phyloP scores from a whole-genome alignment of 2,329 filamentous ascomycete species.

The Botrytis hyacinthi region DNA sequence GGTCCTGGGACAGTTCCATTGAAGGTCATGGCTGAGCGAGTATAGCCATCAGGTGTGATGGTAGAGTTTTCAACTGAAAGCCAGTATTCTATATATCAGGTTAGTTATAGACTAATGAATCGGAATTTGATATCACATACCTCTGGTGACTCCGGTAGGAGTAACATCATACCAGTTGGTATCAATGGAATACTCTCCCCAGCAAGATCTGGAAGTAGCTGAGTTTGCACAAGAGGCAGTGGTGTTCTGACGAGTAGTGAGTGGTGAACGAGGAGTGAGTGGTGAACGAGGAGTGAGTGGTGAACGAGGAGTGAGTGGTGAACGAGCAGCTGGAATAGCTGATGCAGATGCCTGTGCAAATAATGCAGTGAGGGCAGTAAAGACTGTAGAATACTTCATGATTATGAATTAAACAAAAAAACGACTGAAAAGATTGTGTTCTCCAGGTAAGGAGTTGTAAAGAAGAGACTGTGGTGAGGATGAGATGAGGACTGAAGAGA shows the following conservation, averaged over 20 bases:
- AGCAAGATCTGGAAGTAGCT: slow-evolving; percentile 37
- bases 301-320: slow-evolving; percentile 24
- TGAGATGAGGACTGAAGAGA: slow-evolving; percentile 5
- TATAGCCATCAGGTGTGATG: slow-evolving; percentile 42
- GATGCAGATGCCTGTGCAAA: slow-evolving; percentile 27
- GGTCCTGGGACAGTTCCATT: slow-evolving; percentile 42
- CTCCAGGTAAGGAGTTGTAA: background rate
- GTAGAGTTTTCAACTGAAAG: slow-evolving; percentile 32
- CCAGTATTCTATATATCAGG: slow-evolving; percentile 30
- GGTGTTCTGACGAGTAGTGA: slow-evolving; percentile 21
- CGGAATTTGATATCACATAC: slow-evolving; percentile 23
- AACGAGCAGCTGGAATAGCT: slow-evolving; percentile 28
- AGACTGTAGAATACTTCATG: slow-evolving; percentile 33
- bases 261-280: slow-evolving; percentile 19
- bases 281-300: slow-evolving; percentile 21
- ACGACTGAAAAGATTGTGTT: background rate
- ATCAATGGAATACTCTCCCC: slow-evolving; percentile 37
- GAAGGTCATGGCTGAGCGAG: slow-evolving; percentile 53
- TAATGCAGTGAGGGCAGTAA: slow-evolving; percentile 29
- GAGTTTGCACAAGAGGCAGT: slow-evolving; percentile 33
- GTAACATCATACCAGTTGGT: slow-evolving; percentile 36
- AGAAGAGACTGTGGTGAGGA: slow-evolving; percentile 5
- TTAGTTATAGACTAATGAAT: slow-evolving; percentile 18
- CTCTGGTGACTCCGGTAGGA: slow-evolving; percentile 39
- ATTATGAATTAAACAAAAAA: slow-evolving; percentile 7